These are phyloP conservation scores for Fusarium sp. DNA, from an alignment of 2,329 filamentous ascomycete species.

Conservation along the genomic window DNA sequence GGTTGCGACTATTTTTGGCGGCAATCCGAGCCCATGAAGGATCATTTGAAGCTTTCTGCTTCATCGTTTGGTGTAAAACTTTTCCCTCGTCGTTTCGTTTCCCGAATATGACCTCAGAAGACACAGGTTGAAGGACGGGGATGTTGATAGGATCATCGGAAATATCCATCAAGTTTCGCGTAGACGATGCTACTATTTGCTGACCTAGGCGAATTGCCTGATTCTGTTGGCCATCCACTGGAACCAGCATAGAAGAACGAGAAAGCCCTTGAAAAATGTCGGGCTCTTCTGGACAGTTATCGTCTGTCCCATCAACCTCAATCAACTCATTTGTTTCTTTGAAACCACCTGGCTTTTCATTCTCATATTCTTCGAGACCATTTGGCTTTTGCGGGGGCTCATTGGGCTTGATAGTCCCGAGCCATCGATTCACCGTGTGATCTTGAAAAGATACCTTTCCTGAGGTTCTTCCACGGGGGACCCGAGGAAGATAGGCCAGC, in stretches of 20 bases:
- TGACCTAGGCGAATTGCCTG: background rate
- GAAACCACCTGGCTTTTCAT: background rate
- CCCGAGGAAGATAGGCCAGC: background rate
- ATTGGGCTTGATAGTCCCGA: background rate
- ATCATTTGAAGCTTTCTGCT: constrained; percentile 27
- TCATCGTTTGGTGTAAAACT: constrained; percentile 38
- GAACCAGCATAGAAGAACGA: background rate
- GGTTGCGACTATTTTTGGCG: background rate
- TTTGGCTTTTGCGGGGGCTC: background rate
- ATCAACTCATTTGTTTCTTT: background rate
- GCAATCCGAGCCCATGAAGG: constrained; percentile 22
- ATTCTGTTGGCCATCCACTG: background rate
- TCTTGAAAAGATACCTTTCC: background rate
- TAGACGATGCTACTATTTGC: background rate
- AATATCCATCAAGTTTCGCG: constrained; percentile 31
- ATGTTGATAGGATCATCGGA: constrained; percentile 16
- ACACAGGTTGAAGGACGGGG: constrained; percentile 1
- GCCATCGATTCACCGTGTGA: constrained; percentile 12
- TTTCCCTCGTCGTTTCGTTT: constrained; percentile 15
- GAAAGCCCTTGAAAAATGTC: constrained; percentile 1
- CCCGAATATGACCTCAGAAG: constrained; percentile 18
- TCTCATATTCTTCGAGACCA: background rate
- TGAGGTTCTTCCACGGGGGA: background rate
- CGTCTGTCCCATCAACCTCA: background rate
- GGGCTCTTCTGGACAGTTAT: constrained; percentile 1